A percentile compares a stretch with the other conserved stretches of the same genome.
These are phyloP conservation scores for Sutorius australiensis DNA, from an alignment of 768 basidiomycete genomes.

Conservation along the genomic window DNA sequence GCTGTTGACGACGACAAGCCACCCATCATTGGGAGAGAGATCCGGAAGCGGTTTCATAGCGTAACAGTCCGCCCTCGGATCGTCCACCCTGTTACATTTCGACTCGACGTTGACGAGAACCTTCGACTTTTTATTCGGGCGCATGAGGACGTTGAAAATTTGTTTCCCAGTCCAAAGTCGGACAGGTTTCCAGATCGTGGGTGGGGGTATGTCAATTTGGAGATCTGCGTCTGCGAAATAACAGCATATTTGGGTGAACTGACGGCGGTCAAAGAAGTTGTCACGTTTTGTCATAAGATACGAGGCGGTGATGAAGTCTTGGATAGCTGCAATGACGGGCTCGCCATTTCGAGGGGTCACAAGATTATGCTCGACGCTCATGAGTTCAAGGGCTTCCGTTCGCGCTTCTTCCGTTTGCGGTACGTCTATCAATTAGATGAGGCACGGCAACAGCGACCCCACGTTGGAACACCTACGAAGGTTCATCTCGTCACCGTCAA, in stretches of 20 bases:
- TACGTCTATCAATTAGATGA: conserved; percentile 58
- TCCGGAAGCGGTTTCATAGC: conserved; percentile 69
- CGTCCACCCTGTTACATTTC: conserved; percentile 88
- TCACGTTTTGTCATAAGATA: conserved; percentile 93
- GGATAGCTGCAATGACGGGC: conserved; percentile 98
- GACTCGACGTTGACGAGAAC: conserved; percentile 94
- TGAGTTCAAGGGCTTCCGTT: conserved; percentile 94
- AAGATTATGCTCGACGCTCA: conserved; percentile 95
- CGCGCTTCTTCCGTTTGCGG: conserved; percentile 98
- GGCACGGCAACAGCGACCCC: not conserved
- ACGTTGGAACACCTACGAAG: conserved; percentile 58
- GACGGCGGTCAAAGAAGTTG: conserved; percentile 86
- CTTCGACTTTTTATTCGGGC: conserved; percentile 78
- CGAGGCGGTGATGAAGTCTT: conserved; percentile 99
- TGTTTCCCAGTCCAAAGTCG: conserved; percentile 98
- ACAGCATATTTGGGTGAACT: conserved; percentile 95
- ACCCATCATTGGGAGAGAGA: conserved; percentile 95
- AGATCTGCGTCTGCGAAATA: conserved; percentile 89
- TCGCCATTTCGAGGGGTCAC: conserved; percentile 98
- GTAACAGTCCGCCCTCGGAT: conserved; percentile 63
- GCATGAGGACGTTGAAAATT: conserved; percentile 96
- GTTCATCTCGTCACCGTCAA: conserved; percentile 99
- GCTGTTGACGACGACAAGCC: conserved; percentile 94
- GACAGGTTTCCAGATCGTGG: conserved; percentile 88
- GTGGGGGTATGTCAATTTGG: conserved; percentile 94